A percentile compares a stretch with the other conserved stretches of the same genome.
These are phyloP conservation scores for Aurantiochytrium sp. DNA, from an alignment of 108 stramenopile genomes.

Conservation along the genomic window DNA sequence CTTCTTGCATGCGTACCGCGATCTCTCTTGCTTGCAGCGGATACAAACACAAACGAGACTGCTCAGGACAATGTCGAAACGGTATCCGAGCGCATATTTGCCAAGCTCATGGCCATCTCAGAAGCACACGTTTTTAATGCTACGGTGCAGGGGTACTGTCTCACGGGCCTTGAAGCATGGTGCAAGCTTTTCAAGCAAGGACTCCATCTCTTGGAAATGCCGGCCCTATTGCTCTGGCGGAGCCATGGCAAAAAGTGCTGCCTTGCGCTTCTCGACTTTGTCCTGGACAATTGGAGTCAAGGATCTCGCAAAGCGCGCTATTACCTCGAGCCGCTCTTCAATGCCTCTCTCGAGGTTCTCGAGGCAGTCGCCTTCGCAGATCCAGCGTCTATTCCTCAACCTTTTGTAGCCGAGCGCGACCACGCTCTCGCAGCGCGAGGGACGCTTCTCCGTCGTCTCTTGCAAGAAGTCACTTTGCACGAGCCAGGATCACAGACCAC, in stretches of 20 bases:
- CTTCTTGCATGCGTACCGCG: not conserved
- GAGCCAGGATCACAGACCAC: not conserved
- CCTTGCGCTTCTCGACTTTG: conserved; percentile 1
- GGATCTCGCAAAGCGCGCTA: not conserved
- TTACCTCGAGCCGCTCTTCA: not conserved
- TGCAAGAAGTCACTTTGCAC: not conserved
- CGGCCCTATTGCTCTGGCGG: not conserved
- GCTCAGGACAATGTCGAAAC: not conserved
- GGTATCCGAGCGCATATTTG: not conserved
- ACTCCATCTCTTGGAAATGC: not conserved
- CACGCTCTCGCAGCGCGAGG: not conserved
- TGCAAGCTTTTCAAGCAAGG: not conserved
- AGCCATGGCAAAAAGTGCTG: not conserved
- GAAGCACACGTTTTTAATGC: not conserved
- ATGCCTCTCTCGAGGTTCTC: not conserved
- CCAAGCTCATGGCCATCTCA: not conserved
- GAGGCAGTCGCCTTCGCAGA: not conserved
- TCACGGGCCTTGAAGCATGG: not conserved
- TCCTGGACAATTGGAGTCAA: conserved; percentile 1
- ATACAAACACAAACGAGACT: not conserved
- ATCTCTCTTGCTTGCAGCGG: not conserved
- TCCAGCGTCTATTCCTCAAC: not conserved
- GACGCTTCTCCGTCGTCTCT: not conserved
- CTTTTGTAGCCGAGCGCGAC: not conserved
- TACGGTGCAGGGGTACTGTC: not conserved